phyloP scores from a whole-genome alignment of 2,329 filamentous ascomycete species.

The Penicillium hordei region DNA sequence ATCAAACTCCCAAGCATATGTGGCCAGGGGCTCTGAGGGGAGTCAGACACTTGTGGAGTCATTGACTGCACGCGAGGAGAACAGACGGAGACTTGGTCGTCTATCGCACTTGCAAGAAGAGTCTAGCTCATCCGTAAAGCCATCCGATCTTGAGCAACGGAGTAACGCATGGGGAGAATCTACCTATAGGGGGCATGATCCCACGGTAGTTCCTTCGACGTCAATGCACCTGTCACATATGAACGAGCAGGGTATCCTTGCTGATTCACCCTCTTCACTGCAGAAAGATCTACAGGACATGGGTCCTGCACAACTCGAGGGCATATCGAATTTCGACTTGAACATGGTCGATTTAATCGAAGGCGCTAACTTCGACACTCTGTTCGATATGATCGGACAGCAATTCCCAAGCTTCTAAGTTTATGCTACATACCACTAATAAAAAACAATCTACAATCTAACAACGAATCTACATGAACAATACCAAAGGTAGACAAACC shows the following conservation, averaged over 20 bases:
- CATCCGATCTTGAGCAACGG: background rate
- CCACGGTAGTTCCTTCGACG: no score
- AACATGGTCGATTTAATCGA: constrained; percentile 37
- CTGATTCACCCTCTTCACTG: constrained; percentile 1
- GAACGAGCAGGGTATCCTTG: background rate
- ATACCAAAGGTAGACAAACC: background rate
- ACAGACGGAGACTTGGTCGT: background rate
- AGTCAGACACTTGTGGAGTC: background rate
- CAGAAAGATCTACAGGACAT: constrained; percentile 13
- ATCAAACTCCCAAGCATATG: constrained; percentile 13
- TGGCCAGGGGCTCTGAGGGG: constrained; percentile 1
- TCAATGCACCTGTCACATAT: background rate
- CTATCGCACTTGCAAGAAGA: background rate
- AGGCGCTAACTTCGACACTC: constrained; percentile 32
- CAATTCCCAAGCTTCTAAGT: constrained; percentile 33
- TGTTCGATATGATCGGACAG: constrained; percentile 35
- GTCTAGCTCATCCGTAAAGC: background rate
- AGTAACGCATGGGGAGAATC: background rate
- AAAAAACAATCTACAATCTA: background rate
- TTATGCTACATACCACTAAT: background rate
- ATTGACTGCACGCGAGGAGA: constrained; percentile 1
- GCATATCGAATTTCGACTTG: constrained; percentile 30
- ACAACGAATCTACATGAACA: background rate
- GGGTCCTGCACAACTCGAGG: background rate
- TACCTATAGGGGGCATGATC: background rate